A percentile compares a stretch with the other conserved stretches of the same genome.
phyloP scores from a whole-genome alignment of 2,329 filamentous ascomycete genomes.

The Endothia cerciana region DNA sequence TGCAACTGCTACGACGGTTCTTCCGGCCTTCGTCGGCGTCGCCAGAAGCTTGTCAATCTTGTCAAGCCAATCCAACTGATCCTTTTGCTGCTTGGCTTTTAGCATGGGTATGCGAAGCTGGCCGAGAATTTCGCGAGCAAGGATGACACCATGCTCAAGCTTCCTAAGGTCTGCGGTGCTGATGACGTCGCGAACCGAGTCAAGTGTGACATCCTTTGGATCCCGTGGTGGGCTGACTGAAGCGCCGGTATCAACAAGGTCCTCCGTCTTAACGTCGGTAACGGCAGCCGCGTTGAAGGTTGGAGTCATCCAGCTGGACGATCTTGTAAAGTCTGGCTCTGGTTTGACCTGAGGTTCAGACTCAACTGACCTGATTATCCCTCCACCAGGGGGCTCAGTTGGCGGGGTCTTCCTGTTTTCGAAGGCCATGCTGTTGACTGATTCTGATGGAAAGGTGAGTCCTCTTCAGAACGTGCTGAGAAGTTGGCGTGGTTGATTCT shows the following conservation, averaged over 20 bases:
- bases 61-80: conserved; percentile 33
- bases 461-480: neutral
- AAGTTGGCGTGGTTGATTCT: neutral
- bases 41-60: conserved; percentile 45
- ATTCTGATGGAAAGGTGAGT: no score
- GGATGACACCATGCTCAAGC: neutral
- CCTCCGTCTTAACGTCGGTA: neutral
- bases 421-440: neutral
- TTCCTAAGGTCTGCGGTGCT: conserved; percentile 13
- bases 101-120: conserved; percentile 21
- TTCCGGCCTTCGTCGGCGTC: conserved; percentile 39
- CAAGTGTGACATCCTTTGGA: neutral
- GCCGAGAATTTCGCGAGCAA: conserved; percentile 1
- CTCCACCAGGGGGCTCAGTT: neutral
- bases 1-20: conserved; percentile 59
- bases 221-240: neutral
- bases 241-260: neutral
- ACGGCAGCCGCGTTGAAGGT: neutral
- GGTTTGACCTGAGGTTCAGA: neutral
- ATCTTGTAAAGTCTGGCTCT: neutral
- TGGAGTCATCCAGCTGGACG: neutral
- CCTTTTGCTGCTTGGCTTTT: conserved; percentile 11
- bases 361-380: neutral
- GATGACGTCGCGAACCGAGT: neutral
- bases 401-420: neutral